A percentile compares a stretch with the other conserved stretches of the same genome.
Evolutionary conservation across 1,284 basidiomycete genomes (phyloP).

Genomic region (Ustilago crameri): DNA sequence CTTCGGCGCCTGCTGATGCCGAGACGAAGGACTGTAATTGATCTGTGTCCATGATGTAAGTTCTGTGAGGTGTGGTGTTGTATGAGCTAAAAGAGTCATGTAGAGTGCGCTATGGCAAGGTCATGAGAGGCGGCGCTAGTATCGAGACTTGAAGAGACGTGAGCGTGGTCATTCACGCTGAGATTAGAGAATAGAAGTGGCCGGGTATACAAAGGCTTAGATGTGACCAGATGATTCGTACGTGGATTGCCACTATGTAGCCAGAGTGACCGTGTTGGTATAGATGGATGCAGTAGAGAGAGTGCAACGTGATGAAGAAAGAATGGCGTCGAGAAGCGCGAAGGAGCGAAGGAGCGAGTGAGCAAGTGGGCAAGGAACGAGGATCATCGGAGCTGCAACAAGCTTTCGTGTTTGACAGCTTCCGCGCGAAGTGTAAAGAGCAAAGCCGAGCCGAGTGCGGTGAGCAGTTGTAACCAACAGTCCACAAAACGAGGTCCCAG

Average conservation of each 20-base stretch:
- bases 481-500: too few relatives aligned
- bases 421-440: conserved; percentile 3
- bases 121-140: too few relatives aligned
- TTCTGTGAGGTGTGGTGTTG: background rate
- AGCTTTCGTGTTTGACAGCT: conserved; percentile 2
- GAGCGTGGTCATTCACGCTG: too few relatives aligned
- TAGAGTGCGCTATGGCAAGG: too few relatives aligned
- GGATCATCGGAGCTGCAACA: background rate
- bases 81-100: too few relatives aligned
- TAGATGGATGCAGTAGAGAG: background rate
- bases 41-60: conserved; percentile 21
- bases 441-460: background rate
- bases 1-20: conserved; percentile 9
- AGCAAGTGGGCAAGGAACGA: background rate
- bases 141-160: too few relatives aligned
- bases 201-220: background rate
- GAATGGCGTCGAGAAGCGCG: background rate
- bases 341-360: background rate
- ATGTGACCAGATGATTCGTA: background rate
- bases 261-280: background rate
- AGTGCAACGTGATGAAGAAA: background rate
- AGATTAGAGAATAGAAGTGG: background rate
- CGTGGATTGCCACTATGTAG: background rate
- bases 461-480: too few relatives aligned
- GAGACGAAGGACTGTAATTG: conserved; percentile 22